Evolutionary conservation across 345 rosid genomes (phyloP).

Genomic region (Eutrema japonicum): DNA sequence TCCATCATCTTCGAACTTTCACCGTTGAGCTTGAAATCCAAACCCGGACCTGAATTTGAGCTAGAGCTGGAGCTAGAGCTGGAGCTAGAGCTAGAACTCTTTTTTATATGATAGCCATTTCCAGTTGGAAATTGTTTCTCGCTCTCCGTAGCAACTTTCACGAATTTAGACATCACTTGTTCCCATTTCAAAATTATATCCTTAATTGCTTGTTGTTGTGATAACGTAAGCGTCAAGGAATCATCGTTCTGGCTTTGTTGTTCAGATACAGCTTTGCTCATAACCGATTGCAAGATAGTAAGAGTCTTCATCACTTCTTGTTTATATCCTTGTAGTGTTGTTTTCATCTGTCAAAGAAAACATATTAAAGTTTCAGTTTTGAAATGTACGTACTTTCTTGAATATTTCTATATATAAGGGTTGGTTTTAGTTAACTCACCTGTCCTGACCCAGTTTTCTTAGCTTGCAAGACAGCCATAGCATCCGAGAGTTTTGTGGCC

Average conservation of each 20-base stretch:
- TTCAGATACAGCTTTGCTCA: slow-evolving; percentile 30
- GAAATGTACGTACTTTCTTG: neutral
- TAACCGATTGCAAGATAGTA: slow-evolving; percentile 36
- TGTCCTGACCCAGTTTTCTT: slow-evolving; percentile 39
- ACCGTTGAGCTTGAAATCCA: slow-evolving; percentile 4
- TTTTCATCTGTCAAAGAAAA: slow-evolving; percentile 30
- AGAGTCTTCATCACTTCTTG: slow-evolving; percentile 44
- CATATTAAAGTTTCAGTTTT: slow-evolving; percentile 3
- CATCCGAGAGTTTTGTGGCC: slow-evolving; percentile 38
- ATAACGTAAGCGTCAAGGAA: slow-evolving; percentile 42
- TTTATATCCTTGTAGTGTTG: slow-evolving; percentile 42
- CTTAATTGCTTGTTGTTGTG: slow-evolving; percentile 41
- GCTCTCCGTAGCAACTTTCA: slow-evolving; percentile 34
- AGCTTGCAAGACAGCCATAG: slow-evolving; percentile 46
- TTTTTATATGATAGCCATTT: slow-evolving; percentile 23
- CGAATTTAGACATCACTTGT: slow-evolving; percentile 39
- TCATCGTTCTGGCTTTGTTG: slow-evolving; percentile 23
- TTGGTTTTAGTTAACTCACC: slow-evolving; percentile 25
- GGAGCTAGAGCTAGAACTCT: slow-evolving; percentile 28
- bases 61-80: neutral
- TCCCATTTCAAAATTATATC: slow-evolving; percentile 38
- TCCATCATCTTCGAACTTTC: slow-evolving; percentile 10
- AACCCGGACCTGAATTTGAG: slow-evolving; percentile 1
- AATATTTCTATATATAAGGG: neutral
- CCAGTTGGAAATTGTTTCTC: slow-evolving; percentile 28